A percentile compares a stretch with the other conserved stretches of the same genome.
Evolutionary conservation across 305 asterid genomes (phyloP).

Genomic region (Salvia sclarea): DNA sequence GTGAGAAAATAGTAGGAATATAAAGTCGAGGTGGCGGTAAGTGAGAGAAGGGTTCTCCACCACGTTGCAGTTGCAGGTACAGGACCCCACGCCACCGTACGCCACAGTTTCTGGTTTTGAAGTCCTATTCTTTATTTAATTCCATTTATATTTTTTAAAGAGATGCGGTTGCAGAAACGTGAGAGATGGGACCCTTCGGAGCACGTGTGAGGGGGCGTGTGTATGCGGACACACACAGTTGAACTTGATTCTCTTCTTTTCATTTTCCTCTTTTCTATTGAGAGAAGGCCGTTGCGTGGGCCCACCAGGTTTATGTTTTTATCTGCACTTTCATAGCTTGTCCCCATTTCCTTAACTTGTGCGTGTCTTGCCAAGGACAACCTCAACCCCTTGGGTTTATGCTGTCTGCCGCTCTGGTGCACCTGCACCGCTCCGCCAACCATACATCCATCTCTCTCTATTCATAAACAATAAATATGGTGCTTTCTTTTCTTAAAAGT

Average conservation of each 20-base stretch:
- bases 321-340: conserved; percentile 53
- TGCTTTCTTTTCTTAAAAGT: neutral
- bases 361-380: conserved; percentile 40
- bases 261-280: neutral
- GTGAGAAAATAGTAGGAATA: too few relatives aligned
- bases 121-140: neutral
- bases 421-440: neutral
- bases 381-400: conserved; percentile 21
- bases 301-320: conserved; percentile 40
- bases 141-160: neutral
- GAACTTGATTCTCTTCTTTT: conserved; percentile 9
- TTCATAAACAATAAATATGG: too few relatives aligned
- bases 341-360: conserved; percentile 48
- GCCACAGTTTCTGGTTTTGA: conserved; percentile 24
- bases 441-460: neutral
- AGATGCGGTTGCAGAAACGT: conserved; percentile 35
- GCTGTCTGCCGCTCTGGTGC: neutral
- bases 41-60: conserved; percentile 37
- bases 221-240: conserved; percentile 14
- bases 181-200: conserved; percentile 34
- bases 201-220: conserved; percentile 58
- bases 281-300: conserved; percentile 35
- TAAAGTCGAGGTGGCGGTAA: conserved; percentile 41
- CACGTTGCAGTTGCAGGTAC: conserved; percentile 41
- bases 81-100: conserved; percentile 45